Evolutionary conservation across 768 basidiomycete species (phyloP), one percentile per base, ranked within the genome.

Genomic region (Trametes cubensis): DNA sequence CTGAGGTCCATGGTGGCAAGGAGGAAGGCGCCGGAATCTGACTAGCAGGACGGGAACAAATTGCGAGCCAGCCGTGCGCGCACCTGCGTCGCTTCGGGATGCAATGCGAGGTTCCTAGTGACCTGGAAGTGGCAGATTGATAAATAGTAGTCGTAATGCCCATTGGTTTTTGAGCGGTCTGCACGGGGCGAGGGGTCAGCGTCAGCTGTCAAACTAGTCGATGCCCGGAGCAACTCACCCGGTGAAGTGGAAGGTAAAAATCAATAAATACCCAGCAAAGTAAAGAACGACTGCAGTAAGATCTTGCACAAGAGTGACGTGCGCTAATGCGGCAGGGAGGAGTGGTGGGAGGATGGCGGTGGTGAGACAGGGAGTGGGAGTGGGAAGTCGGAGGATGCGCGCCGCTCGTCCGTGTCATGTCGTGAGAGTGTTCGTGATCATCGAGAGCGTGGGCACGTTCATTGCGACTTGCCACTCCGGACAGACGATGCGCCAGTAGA

Each of bases 1-100:
- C 47, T 47, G 46, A 18, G 48, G 52, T 61, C 44, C 44, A 40
- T 20, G 51, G 46, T 44, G 41, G 44, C 18, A 13, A 51, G 44
- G 62, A 28, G 41, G 28, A 25, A 60, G 41, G 48, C 55, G 49
- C 48, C 54, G 59, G 59, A 47, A 59, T 61, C 58, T 65, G 63
- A 61, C 58, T 65, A 58, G 59, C 63, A 65, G 62, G 57, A 51
- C 44, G 52, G 48, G 56, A 54, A 58, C 44, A 18, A 30, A 55
- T 58, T 58, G 62, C 62, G 30, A 61, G 59, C 63, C 60, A 61
- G 59, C 63, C 58, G 60, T 65, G 63, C 63, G 63, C 60, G 63
- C 59, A 56, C 63, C 63, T 53, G 63, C 63, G 59, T 58, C 63
- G 59, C 63, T 54, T 48, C 55, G 59, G 63, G 40, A 57, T 56